Evolutionary conservation across 192 early-diverging fungal genomes (phyloP).

Genomic region (Gigaspora rosea): DNA sequence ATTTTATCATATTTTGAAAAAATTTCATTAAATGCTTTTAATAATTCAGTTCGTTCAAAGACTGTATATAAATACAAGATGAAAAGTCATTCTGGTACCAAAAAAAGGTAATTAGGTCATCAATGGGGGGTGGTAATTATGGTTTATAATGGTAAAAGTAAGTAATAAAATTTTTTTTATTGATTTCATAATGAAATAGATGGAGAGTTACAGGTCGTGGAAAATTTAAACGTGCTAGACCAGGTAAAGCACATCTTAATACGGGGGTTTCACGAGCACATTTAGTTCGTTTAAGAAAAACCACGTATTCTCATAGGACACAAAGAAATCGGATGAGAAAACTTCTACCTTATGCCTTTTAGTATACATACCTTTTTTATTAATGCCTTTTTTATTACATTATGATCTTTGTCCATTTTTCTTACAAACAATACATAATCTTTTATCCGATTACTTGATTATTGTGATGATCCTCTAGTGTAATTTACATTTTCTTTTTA

Average conservation of each 20-base stretch:
- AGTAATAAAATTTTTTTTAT: background rate
- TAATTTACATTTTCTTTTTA: no score
- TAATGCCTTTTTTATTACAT: no score
- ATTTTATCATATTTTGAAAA: no score
- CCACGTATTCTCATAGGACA: background rate
- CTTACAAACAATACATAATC: no score
- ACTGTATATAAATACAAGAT: background rate
- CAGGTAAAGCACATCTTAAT: conserved; percentile 27
- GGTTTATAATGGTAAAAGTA: background rate
- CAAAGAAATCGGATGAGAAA: conserved; percentile 12
- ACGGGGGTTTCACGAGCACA: conserved; percentile 10
- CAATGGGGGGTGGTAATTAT: background rate
- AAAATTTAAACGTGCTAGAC: conserved; percentile 10
- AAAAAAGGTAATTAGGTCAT: background rate
- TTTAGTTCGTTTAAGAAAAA: background rate
- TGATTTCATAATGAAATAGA: background rate
- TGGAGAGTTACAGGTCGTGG: background rate
- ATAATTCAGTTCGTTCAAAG: background rate
- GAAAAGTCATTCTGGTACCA: conserved; percentile 16
- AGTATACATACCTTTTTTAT: background rate
- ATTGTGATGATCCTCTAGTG: no score
- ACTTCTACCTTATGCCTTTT: conserved; percentile 25
- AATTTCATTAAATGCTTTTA: background rate
- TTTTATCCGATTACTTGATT: no score
- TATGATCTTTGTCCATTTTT: no score